These are phyloP conservation scores for Chenopodium quinoa DNA, from an alignment of 148 eudicot species.

Conservation along the genomic window DNA sequence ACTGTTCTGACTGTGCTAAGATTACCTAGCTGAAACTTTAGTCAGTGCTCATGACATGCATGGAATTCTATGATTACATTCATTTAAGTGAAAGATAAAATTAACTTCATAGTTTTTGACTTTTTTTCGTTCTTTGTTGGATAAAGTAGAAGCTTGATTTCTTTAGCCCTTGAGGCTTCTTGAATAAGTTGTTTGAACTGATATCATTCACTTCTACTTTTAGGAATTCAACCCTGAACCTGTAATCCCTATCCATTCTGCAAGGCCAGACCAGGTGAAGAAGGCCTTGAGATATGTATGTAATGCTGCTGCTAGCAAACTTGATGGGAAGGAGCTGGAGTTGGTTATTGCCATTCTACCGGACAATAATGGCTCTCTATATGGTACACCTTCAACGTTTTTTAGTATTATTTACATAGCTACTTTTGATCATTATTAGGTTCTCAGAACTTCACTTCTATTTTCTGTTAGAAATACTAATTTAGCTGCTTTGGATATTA, in stretches of 20 bases:
- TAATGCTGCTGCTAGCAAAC: conserved; percentile 42
- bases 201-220: conserved; percentile 3
- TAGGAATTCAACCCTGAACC: conserved; percentile 75
- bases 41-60: not conserved
- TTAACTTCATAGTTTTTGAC: not conserved
- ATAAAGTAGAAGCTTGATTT: not conserved
- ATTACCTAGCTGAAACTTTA: not conserved
- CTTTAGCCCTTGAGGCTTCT: not conserved
- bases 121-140: not conserved
- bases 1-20: not conserved
- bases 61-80: not conserved
- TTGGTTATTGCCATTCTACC: conserved; percentile 69
- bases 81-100: not conserved
- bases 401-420: not conserved
- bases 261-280: conserved; percentile 74
- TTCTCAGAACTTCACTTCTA: not conserved
- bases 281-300: conserved; percentile 63
- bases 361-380: conserved; percentile 74
- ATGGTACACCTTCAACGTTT: conserved; percentile 41
- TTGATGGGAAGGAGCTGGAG: conserved; percentile 65
- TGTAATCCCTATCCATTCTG: conserved; percentile 58
- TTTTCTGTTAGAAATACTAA: not conserved
- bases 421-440: not conserved
- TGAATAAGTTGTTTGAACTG: not conserved
- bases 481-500: not conserved